A percentile compares a stretch with the other conserved stretches of the same genome.
phyloP scores from a whole-genome alignment of 23 red algal species.

The Gracilaria caudata region DNA sequence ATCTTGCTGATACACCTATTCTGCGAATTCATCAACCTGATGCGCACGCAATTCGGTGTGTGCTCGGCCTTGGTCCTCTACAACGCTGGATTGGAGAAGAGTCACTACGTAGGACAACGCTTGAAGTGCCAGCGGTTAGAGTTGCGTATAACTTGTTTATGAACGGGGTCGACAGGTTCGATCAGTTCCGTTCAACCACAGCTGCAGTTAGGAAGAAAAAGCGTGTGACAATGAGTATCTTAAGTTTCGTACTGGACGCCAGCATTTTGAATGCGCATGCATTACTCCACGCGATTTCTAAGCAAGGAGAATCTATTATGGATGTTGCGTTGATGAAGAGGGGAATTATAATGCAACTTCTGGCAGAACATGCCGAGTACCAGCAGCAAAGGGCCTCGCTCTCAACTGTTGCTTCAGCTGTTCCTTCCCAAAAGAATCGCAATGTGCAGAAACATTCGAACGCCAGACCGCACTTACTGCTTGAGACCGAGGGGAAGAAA shows the following conservation, averaged over 20 bases:
- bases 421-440: neutral
- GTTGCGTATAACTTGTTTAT: conserved; percentile 27
- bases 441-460: neutral
- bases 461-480: neutral
- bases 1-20: conserved; percentile 1
- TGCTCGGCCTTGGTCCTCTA: conserved; percentile 2
- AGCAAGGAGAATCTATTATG: neutral
- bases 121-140: neutral
- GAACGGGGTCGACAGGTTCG: conserved; percentile 8
- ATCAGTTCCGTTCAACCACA: neutral
- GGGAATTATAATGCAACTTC: neutral
- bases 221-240: conserved; percentile 22
- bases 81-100: neutral
- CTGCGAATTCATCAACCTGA: conserved; percentile 10
- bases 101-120: neutral
- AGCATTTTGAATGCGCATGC: conserved; percentile 1
- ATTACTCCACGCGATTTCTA: neutral
- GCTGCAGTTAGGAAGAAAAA: conserved; percentile 5
- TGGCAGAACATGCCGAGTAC: conserved; percentile 1
- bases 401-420: neutral
- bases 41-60: neutral
- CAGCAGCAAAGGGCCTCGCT: neutral
- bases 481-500: neutral
- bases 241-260: conserved; percentile 1
- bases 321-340: conserved; percentile 6